These are phyloP conservation scores for Taphrina flavorubra DNA, from an alignment of 1,139 yeast genomes.

Conservation along the genomic window DNA sequence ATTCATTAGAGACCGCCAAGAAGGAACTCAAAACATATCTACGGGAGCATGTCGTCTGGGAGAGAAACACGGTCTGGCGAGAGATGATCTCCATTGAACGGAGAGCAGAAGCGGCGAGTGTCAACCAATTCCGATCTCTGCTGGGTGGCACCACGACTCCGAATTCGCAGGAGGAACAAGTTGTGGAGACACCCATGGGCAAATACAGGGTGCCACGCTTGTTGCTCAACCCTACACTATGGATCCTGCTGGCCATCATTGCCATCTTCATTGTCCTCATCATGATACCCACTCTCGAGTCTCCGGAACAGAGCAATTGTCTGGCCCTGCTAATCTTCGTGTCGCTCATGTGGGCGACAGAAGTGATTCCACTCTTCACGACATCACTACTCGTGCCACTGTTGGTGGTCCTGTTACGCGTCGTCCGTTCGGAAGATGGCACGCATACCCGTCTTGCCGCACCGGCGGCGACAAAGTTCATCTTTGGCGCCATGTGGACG, in stretches of 20 bases:
- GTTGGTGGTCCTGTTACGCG: slow-evolving; percentile 72
- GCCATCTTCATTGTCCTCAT: slow-evolving; percentile 60
- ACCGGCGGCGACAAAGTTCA: slow-evolving; percentile 72
- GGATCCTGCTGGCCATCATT: slow-evolving; percentile 58
- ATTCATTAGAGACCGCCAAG: slow-evolving; percentile 61
- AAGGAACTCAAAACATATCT: slow-evolving; percentile 74
- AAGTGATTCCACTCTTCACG: slow-evolving; percentile 83
- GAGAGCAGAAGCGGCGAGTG: slow-evolving; percentile 55
- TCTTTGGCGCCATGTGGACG: slow-evolving; percentile 90
- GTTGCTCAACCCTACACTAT: slow-evolving; percentile 45
- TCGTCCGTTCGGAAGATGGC: slow-evolving; percentile 64
- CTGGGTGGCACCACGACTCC: slow-evolving; percentile 34
- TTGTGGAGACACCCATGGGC: slow-evolving; percentile 44
- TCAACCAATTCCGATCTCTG: slow-evolving; percentile 33
- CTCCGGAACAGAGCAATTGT: slow-evolving; percentile 72
- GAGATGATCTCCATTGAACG: slow-evolving; percentile 86
- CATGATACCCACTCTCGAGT: slow-evolving; percentile 61
- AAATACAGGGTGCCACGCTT: slow-evolving; percentile 44
- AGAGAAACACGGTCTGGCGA: slow-evolving; percentile 95
- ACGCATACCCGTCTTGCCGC: slow-evolving; percentile 64
- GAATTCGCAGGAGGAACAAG: slow-evolving; percentile 44
- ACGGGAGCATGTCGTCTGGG: slow-evolving; percentile 94
- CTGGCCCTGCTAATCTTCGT: slow-evolving; percentile 79
- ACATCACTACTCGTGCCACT: slow-evolving; percentile 84
- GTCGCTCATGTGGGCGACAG: slow-evolving; percentile 92